Evolutionary conservation across 768 basidiomycete genomes (phyloP).

Genomic region (Russula dissimulans): DNA sequence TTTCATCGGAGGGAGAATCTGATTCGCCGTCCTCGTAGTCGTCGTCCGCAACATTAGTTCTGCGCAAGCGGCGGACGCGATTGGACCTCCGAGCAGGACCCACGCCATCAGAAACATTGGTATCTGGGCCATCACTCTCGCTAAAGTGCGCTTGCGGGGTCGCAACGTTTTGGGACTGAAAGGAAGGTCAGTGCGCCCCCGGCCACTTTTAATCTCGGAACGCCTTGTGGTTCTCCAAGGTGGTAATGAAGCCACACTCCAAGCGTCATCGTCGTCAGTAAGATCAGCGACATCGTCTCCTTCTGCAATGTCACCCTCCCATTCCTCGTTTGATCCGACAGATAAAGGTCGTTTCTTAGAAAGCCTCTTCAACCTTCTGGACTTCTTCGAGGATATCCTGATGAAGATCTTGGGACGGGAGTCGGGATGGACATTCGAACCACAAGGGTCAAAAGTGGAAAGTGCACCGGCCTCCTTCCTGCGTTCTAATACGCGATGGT

Average conservation of each 20-base stretch:
- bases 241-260: conserved; percentile 2
- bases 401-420: conserved; percentile 41
- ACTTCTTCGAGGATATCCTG: conserved; percentile 22
- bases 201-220: conserved; percentile 5
- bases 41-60: conserved; percentile 26
- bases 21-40: conserved; percentile 22
- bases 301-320: conserved; percentile 23
- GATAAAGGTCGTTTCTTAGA: background rate
- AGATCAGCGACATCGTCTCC: conserved; percentile 11
- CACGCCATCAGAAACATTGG: conserved; percentile 15
- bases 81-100: conserved; percentile 38
- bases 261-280: conserved; percentile 16
- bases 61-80: conserved; percentile 34
- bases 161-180: conserved; percentile 64
- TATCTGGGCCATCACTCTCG: conserved; percentile 31
- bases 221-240: conserved; percentile 17
- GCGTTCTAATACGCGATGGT: conserved; percentile 31
- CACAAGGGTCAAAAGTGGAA: conserved; percentile 51
- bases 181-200: conserved; percentile 36
- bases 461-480: conserved; percentile 36
- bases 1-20: background rate
- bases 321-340: conserved; percentile 27
- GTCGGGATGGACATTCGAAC: conserved; percentile 45
- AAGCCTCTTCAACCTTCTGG: conserved; percentile 12
- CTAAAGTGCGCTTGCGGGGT: conserved; percentile 28